Evolutionary conservation across 805 yeast genomes (phyloP).

Genomic region (Grigorovia humatica): DNA sequence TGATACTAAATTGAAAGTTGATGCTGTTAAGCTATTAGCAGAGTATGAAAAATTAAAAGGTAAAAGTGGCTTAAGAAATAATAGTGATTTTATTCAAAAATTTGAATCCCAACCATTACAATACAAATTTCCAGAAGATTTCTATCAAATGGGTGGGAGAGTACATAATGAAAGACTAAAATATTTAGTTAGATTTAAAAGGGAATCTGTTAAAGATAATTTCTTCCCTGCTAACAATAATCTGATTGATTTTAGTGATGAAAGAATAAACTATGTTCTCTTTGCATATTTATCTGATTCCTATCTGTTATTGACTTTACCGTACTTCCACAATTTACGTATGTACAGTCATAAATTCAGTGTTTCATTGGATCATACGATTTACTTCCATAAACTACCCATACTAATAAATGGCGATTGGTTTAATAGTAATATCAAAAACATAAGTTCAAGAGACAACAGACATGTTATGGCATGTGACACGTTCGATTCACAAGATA

Average conservation of each 20-base stretch:
- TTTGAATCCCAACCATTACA: conserved; percentile 26
- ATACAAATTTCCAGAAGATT: conserved; percentile 30
- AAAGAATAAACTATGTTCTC: conserved; percentile 42
- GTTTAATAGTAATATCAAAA: conserved; percentile 40
- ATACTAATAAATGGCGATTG: conserved; percentile 34
- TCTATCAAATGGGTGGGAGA: conserved; percentile 13
- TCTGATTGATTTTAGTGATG: conserved; percentile 11
- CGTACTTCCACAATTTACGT: conserved; percentile 40
- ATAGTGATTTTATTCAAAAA: conserved; percentile 16
- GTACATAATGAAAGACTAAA: conserved; percentile 11
- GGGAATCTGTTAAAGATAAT: not conserved
- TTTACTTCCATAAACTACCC: conserved; percentile 47
- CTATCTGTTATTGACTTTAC: conserved; percentile 41
- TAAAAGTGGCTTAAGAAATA: not conserved
- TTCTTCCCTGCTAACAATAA: not conserved
- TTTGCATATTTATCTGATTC: conserved; percentile 52
- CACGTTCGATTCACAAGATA: conserved; percentile 37
- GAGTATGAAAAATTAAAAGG: not conserved
- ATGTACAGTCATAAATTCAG: conserved; percentile 39
- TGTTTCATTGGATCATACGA: conserved; percentile 55
- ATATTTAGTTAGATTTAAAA: conserved; percentile 20
- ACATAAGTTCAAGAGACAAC: conserved; percentile 40
- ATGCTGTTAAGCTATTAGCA: not conserved
- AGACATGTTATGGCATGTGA: conserved; percentile 51
- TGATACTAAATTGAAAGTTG: not conserved